Conservation (phyloP, 352 stramenopile genomes). For the Phytophthora kernoviae region DNA sequence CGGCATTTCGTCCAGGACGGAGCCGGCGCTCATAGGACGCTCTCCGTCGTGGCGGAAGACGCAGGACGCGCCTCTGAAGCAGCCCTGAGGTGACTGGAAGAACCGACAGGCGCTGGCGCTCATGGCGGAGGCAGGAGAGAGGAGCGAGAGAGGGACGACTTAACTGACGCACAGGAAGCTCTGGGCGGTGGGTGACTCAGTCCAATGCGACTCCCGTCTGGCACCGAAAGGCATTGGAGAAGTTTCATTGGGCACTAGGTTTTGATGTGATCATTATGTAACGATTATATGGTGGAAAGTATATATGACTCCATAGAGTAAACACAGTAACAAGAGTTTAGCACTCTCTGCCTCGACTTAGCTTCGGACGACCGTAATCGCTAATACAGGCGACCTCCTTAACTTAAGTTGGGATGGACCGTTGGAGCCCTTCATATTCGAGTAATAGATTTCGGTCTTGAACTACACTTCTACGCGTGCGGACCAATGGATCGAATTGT, state of each 20-base stretch:
- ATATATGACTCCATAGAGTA: too few species aligned
- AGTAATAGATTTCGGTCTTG: too few species aligned
- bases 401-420: too few species aligned
- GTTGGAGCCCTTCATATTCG: too few species aligned
- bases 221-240: neutral
- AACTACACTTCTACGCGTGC: too few species aligned
- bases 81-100: slow-evolving; percentile 74
- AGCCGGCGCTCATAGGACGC: slow-evolving; percentile 4
- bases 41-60: slow-evolving; percentile 60
- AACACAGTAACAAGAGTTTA: too few species aligned
- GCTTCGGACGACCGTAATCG: too few species aligned
- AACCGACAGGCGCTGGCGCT: slow-evolving; percentile 55
- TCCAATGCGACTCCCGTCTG: too few species aligned
- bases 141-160: neutral
- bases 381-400: too few species aligned
- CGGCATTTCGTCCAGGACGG: slow-evolving; percentile 7
- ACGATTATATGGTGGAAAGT: neutral
- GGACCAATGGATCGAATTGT: too few species aligned
- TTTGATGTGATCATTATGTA: neutral
- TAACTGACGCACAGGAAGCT: neutral
- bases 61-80: slow-evolving; percentile 69
- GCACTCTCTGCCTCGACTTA: too few species aligned
- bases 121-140: slow-evolving; percentile 18
- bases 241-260: neutral
- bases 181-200: too few species aligned